phyloP scores from a whole-genome alignment of 768 basidiomycete species.

The Artomyces pyxidatus region DNA sequence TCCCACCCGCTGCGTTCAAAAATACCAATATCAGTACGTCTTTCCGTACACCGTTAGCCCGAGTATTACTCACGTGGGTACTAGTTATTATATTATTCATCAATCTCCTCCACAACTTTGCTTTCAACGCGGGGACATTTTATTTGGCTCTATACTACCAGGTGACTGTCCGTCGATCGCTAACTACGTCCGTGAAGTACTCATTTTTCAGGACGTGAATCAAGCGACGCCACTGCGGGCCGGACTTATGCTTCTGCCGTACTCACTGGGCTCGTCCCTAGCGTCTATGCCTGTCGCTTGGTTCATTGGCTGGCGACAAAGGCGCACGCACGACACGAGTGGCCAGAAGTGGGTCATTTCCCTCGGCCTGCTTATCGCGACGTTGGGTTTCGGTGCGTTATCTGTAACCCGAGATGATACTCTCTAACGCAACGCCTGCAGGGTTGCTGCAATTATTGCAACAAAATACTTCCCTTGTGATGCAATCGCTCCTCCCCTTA shows the following conservation, averaged over 20 bases:
- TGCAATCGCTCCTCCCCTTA: slow-evolving; percentile 54
- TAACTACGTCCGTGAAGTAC: neutral
- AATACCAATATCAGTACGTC: slow-evolving; percentile 51
- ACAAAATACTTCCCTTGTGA: slow-evolving; percentile 35
- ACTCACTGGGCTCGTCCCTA: slow-evolving; percentile 77
- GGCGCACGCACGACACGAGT: slow-evolving; percentile 42
- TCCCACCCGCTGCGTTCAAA: slow-evolving; percentile 56
- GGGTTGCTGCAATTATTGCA: slow-evolving; percentile 62
- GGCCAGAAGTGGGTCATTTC: slow-evolving; percentile 63
- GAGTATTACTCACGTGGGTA: slow-evolving; percentile 8
- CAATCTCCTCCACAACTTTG: slow-evolving; percentile 75
- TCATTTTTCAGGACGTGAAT: slow-evolving; percentile 48
- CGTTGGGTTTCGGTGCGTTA: slow-evolving; percentile 63
- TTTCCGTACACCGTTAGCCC: neutral
- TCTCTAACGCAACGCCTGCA: slow-evolving; percentile 22
- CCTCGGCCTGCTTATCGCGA: slow-evolving; percentile 53
- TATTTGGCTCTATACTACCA: slow-evolving; percentile 81
- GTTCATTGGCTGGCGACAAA: slow-evolving; percentile 66
- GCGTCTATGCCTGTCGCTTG: slow-evolving; percentile 84
- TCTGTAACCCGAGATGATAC: slow-evolving; percentile 4
- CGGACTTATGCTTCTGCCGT: slow-evolving; percentile 70
- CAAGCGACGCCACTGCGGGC: slow-evolving; percentile 64
- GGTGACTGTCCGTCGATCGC: slow-evolving; percentile 30
- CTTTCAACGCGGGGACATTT: slow-evolving; percentile 79
- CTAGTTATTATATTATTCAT: slow-evolving; percentile 59